A percentile compares a stretch with the other conserved stretches of the same genome.
Evolutionary conservation across 2,329 filamentous ascomycete species (phyloP).

Genomic region (Hysterium pulicare): DNA sequence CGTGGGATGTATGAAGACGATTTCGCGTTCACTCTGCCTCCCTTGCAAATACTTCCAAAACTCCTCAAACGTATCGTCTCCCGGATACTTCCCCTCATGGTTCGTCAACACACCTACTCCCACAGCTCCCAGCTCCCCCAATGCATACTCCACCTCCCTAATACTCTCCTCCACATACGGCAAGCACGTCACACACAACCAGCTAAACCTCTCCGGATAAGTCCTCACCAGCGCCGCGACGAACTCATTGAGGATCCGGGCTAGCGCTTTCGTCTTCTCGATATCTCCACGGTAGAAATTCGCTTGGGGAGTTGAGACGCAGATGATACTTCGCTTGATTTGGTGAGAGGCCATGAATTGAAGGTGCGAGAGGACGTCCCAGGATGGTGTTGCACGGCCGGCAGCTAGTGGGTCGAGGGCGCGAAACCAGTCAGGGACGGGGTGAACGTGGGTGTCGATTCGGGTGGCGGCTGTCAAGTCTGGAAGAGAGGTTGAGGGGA

Average conservation of each 20-base stretch:
- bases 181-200: constrained; percentile 25
- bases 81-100: constrained; percentile 32
- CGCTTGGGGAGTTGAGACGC: constrained; percentile 33
- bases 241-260: constrained; percentile 35
- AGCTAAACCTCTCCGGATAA: constrained; percentile 27
- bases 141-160: constrained; percentile 25
- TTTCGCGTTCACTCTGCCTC: constrained; percentile 10
- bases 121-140: constrained; percentile 26
- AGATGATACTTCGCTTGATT: constrained; percentile 29
- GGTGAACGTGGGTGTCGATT: constrained; percentile 37
- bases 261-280: constrained; percentile 29
- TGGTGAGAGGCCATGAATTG: constrained; percentile 28
- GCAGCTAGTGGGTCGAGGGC: constrained; percentile 30
- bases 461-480: constrained; percentile 18
- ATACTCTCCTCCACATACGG: constrained; percentile 30
- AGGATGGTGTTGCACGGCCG: constrained; percentile 30
- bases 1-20: constrained; percentile 36
- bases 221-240: constrained; percentile 19
- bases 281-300: constrained; percentile 27
- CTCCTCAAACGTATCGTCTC: constrained; percentile 21
- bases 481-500: constrained; percentile 1
- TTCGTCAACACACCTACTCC: constrained; percentile 34
- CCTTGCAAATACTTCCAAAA: constrained; percentile 28
- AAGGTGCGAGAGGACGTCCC: constrained; percentile 26
- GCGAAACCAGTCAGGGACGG: constrained; percentile 34